Evolutionary conservation across 768 basidiomycete genomes (phyloP).

Genomic region (Clitopilus passeckerianus): DNA sequence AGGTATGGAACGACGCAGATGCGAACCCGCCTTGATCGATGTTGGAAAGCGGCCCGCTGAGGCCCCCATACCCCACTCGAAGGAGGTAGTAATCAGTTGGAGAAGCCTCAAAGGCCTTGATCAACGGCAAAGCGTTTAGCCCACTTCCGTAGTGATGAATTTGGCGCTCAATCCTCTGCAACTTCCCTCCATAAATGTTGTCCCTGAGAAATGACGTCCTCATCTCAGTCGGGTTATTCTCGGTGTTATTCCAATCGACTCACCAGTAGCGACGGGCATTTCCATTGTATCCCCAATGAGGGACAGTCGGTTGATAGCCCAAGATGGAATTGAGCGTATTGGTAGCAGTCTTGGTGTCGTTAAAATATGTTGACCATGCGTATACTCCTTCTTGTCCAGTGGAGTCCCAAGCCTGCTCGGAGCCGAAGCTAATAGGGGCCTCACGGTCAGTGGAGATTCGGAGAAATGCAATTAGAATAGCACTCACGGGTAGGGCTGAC

Average conservation of each 20-base stretch:
- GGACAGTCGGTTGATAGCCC: conserved; percentile 50
- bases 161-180: conserved; percentile 50
- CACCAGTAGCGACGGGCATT: conserved; percentile 56
- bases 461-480: not conserved
- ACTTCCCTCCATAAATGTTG: conserved; percentile 51
- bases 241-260: conserved; percentile 3
- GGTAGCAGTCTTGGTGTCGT: conserved; percentile 41
- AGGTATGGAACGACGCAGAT: conserved; percentile 56
- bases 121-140: conserved; percentile 49
- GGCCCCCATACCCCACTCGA: conserved; percentile 47
- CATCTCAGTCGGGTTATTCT: conserved; percentile 1
- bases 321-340: conserved; percentile 53
- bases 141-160: conserved; percentile 58
- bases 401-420: conserved; percentile 56
- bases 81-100: conserved; percentile 47
- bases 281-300: conserved; percentile 62
- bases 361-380: conserved; percentile 50
- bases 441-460: conserved; percentile 1
- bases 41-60: conserved; percentile 48
- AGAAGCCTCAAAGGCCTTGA: conserved; percentile 39
- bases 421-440: conserved; percentile 38
- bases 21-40: conserved; percentile 57
- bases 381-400: conserved; percentile 58
- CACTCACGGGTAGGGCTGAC: conserved; percentile 45
- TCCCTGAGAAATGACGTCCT: conserved; percentile 31